Base-by-base conservation (phyloP, 257 asterid genomes). In the Voacanga thouarsii region DNA sequence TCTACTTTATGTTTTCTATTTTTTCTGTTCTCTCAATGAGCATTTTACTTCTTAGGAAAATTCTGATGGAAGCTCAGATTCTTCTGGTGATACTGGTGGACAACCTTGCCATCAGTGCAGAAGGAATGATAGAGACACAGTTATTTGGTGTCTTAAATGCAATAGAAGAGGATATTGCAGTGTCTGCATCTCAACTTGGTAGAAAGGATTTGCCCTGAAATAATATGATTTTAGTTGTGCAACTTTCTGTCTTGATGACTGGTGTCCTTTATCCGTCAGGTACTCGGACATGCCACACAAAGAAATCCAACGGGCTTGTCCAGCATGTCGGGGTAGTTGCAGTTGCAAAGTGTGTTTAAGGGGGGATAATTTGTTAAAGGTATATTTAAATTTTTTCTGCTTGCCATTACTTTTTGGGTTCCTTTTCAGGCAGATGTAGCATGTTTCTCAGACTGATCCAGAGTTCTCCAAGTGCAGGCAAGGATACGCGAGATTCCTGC, bases 21-120 rank as follows among this genome's bases (percentile, higher is more conserved):
- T 79, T 74, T 21, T 43, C 49, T 75, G 71, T 81, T 71, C 61
- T 75, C 75, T 74, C 77, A 61, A 49, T 59, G 75, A 66, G 72
- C 72, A 37, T 64, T 59, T 67, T 73, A 61, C 80, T 80, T 71
- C 50, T 43, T 74, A 96, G 99, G 99, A 82, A 80, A 83, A 90
- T 79, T 89, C 97, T 81, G 93, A 88, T 86, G 97, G 90, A 85
- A 88, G 89, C 81, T 85, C 90, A 6, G 91, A 82, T 79, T 89
- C 99, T 79, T 91, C 93, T 71, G 97, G 89, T 86, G 97, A 90
- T 83, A 88, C 90, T 57, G 94, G 86, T 79, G 96, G 90, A n/a
- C 97, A 89, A 73, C 91, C 95, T 84, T 96, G 98, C 86, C 99
- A 96, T 87, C 98, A 93, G 18, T 96, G 98, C 86, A 91, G 90